These are phyloP conservation scores for Chenopodium suecicum DNA, from an alignment of 148 eudicot genomes.

Conservation along the genomic window DNA sequence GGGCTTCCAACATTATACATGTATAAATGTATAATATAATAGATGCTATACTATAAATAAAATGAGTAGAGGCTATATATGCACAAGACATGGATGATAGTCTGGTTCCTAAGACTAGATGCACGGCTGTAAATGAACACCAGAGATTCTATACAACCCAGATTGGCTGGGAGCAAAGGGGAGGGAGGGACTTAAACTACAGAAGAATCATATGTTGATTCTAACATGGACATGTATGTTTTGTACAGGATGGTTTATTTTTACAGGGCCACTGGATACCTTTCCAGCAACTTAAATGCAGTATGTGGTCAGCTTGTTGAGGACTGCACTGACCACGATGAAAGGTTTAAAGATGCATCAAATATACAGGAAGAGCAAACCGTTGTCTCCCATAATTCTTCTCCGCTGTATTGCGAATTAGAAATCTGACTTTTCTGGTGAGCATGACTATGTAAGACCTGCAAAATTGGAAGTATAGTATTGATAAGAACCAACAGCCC, in stretches of 20 bases:
- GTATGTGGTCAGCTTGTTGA: conserved; percentile 47
- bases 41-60: conserved; percentile 29
- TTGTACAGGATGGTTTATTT: conserved; percentile 40
- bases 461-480: conserved; percentile 26
- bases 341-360: conserved; percentile 40
- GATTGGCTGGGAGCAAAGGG: conserved; percentile 49
- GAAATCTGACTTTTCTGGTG: conserved; percentile 61
- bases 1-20: conserved; percentile 27
- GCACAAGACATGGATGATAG: conserved; percentile 30
- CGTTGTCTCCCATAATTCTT: conserved; percentile 48
- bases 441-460: conserved; percentile 74
- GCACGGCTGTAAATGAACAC: conserved; percentile 35
- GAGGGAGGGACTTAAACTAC: conserved; percentile 20
- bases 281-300: conserved; percentile 52
- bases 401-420: conserved; percentile 58
- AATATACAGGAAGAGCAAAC: conserved; percentile 47
- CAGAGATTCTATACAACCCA: conserved; percentile 60
- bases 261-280: conserved; percentile 56
- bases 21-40: conserved; percentile 24
- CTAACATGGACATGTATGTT: conserved; percentile 40
- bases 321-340: conserved; percentile 47
- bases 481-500: neutral
- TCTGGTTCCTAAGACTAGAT: conserved; percentile 18
- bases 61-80: conserved; percentile 30
- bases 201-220: conserved; percentile 89